A percentile compares a stretch with the other conserved stretches of the same genome.
Conservation (phyloP, 2,329 filamentous ascomycete genomes). For the Sclerotinia sclerotiorum region DNA sequence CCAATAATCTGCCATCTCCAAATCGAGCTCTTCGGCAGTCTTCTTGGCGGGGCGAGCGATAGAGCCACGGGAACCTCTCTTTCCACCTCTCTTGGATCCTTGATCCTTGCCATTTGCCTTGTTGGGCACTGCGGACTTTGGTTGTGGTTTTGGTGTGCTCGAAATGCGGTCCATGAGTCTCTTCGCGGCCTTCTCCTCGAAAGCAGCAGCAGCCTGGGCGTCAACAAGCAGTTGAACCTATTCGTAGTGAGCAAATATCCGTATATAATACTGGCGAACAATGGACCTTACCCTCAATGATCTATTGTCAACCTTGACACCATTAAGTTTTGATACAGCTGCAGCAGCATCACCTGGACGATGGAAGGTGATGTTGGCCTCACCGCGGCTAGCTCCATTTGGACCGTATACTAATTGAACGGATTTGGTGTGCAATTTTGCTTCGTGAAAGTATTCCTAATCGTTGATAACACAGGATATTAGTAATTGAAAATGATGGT, state of each 20-base stretch:
- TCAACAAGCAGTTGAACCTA: constrained; percentile 90
- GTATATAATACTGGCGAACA: constrained; percentile 31
- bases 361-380: constrained; percentile 84
- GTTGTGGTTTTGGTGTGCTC: constrained; percentile 67
- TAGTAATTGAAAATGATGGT: constrained; percentile 57
- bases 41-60: constrained; percentile 73
- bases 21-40: constrained; percentile 92
- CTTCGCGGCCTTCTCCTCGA: constrained; percentile 56
- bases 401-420: constrained; percentile 89
- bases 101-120: constrained; percentile 60
- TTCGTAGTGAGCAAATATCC: constrained; percentile 25
- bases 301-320: constrained; percentile 82
- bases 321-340: constrained; percentile 81
- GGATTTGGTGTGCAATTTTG: constrained; percentile 40
- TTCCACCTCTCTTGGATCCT: constrained; percentile 43
- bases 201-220: constrained; percentile 67
- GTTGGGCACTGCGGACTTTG: constrained; percentile 80
- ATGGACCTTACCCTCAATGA: constrained; percentile 88
- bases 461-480: constrained; percentile 55
- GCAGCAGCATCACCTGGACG: constrained; percentile 79
- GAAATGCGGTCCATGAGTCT: constrained; percentile 77
- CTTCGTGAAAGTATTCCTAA: constrained; percentile 95
- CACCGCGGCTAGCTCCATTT: constrained; percentile 85
- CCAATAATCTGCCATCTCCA: constrained; percentile 98
- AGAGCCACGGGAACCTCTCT: constrained; percentile 47